These are phyloP conservation scores for Castanea crenata DNA, from an alignment of 306 rosid species.

Conservation along the genomic window DNA sequence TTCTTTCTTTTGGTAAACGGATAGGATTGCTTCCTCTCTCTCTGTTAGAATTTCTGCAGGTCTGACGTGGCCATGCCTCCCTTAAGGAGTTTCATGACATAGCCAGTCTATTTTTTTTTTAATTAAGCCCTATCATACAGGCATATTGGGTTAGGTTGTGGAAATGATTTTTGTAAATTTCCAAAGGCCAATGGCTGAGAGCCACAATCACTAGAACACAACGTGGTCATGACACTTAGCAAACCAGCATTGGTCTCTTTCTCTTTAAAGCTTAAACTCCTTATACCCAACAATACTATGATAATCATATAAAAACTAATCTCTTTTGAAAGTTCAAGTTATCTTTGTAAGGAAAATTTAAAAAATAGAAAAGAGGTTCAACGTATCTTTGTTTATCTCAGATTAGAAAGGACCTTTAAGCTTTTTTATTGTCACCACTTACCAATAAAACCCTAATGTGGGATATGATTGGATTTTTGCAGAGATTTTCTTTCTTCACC, in stretches of 20 bases:
- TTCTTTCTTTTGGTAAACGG: not conserved
- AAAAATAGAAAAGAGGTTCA: too few species aligned
- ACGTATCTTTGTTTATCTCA: conserved; percentile 3
- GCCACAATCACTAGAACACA: conserved; percentile 30
- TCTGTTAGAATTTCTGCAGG: not conserved
- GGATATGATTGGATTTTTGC: conserved; percentile 7
- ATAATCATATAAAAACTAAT: not conserved
- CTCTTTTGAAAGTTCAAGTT: not conserved
- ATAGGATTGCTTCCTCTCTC: not conserved
- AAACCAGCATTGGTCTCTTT: conserved; percentile 28
- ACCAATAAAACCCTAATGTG: not conserved
- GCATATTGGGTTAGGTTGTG: conserved; percentile 50
- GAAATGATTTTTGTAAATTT: conserved; percentile 50
- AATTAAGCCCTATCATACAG: conserved; percentile 4
- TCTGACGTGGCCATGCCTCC: not conserved
- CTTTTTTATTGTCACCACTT: not conserved
- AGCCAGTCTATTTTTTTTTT: not conserved
- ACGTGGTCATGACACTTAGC: conserved; percentile 34
- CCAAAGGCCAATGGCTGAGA: conserved; percentile 6
- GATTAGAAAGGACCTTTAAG: not conserved
- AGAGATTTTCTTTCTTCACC: not conserved
- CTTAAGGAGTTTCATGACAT: not conserved
- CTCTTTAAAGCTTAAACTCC: not conserved
- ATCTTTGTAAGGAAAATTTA: too few species aligned
- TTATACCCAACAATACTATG: not conserved